Percentiles rank a stretch among this genome's conserved stretches.
Conservation (phyloP, 352 stramenopile genomes). For the Phytophthora tubulina region DNA sequence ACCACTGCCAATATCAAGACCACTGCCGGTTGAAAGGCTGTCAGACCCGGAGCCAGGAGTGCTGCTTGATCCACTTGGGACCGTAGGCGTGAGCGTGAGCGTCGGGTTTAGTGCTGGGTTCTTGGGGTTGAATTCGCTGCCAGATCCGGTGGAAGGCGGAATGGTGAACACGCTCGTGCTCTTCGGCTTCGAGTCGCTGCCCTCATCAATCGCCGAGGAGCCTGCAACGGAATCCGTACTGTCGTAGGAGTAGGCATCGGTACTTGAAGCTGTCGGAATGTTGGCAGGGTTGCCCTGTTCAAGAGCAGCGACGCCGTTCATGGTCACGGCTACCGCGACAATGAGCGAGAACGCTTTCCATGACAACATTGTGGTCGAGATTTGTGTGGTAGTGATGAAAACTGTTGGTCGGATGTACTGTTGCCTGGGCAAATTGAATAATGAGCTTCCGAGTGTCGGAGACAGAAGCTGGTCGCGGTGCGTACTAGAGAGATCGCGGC, state of each 20-base stretch:
- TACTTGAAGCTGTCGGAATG: background rate
- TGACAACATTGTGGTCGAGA: conserved; percentile 17
- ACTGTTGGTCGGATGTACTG: conserved; percentile 1
- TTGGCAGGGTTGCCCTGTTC: conserved; percentile 21
- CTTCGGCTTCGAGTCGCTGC: conserved; percentile 11
- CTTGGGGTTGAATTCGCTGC: conserved; percentile 9
- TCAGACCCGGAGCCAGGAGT: background rate
- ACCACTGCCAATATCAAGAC: background rate
- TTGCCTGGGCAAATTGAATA: conserved; percentile 32
- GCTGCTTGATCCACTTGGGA: background rate
- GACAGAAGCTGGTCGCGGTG: background rate
- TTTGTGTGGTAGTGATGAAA: conserved; percentile 6
- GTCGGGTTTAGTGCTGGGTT: background rate
- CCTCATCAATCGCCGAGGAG: conserved; percentile 23
- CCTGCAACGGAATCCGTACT: conserved; percentile 21
- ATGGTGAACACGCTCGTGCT: conserved; percentile 16
- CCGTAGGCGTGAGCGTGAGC: background rate
- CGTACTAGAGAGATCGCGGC: conserved; percentile 3
- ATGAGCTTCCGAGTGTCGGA: conserved; percentile 3
- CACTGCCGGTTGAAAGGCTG: conserved; percentile 7
- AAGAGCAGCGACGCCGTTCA: conserved; percentile 21
- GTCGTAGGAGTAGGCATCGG: conserved; percentile 13
- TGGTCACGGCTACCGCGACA: conserved; percentile 16
- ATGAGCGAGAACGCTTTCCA: conserved; percentile 30
- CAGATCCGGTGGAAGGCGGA: conserved; percentile 10